Evolutionary conservation across 2,329 filamentous ascomycete species (phyloP).

Genomic region (Alternaria dauci): DNA sequence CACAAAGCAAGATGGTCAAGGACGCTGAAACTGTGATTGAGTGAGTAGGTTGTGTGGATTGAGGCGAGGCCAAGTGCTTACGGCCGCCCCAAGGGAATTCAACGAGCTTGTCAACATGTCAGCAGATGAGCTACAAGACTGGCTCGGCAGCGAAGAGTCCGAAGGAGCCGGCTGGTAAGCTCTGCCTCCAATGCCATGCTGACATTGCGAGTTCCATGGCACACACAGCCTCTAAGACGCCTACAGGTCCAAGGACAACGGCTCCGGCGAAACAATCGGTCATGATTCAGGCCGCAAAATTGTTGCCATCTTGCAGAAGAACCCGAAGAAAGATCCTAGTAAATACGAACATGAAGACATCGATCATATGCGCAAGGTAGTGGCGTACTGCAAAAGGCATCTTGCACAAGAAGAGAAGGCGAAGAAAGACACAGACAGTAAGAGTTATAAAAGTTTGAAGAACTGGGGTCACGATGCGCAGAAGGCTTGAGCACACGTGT

Average conservation of each 20-base stretch:
- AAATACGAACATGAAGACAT: constrained; percentile 67
- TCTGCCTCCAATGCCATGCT: background rate
- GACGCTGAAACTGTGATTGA: constrained; percentile 60
- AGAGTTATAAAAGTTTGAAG: constrained; percentile 59
- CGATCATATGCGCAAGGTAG: constrained; percentile 69
- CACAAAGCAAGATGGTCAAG: constrained; percentile 58
- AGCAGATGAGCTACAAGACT: constrained; percentile 66
- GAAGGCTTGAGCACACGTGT: constrained; percentile 27
- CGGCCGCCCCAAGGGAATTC: constrained; percentile 61
- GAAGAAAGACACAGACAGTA: constrained; percentile 65
- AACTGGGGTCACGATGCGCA: constrained; percentile 50
- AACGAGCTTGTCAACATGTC: constrained; percentile 73
- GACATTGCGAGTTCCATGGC: constrained; percentile 1
- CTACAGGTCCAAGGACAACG: constrained; percentile 55
- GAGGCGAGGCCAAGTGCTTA: constrained; percentile 1
- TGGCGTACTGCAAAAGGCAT: constrained; percentile 72
- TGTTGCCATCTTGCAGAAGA: constrained; percentile 68
- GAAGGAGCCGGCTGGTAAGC: constrained; percentile 64
- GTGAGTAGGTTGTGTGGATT: constrained; percentile 36
- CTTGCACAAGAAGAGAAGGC: constrained; percentile 68
- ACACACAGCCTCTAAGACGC: background rate
- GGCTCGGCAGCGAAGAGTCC: constrained; percentile 68
- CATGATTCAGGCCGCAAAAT: constrained; percentile 71
- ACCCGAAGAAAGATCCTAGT: constrained; percentile 64
- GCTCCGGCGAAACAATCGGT: constrained; percentile 68